Base-by-base conservation (phyloP, 345 rosid species). In the sweet orange (Citrus sinensis) region DNA sequence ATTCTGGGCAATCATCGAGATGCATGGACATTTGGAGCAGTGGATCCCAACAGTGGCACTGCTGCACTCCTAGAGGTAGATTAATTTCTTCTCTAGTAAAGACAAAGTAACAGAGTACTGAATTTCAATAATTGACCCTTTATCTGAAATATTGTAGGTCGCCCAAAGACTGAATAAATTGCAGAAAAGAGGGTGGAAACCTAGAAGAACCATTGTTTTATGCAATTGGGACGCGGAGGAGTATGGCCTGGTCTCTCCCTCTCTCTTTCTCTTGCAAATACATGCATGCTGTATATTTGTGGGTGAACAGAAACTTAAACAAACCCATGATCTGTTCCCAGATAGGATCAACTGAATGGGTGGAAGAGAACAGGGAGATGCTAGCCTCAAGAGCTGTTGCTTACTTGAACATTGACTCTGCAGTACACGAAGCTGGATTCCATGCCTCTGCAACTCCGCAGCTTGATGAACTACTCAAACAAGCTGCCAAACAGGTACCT, bases 171-270 rank as follows among this genome's bases (percentile, higher is more conserved):
- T 92, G 13, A 79, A 71, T 76, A 92, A 91, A 87, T 82, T 92
- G 55, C 89, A 81, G 80, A 81, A 84, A 66, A 76, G 34, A 73
- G 98, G 96, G 46, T 90, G 97, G 98, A 92, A 78, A 84, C 96
- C 98, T 71, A 76, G 94, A 56, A 75, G 93, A 80, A 92, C 98
- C 39, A 90, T 92, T 27, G 25, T 92, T 62, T 76, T 92, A 74
- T 92, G 97, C 85, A 92, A 89, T 63, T 94, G 97, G 98, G 98
- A 92, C 69, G 97, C 97, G 9, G 97, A 94, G 90, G 96, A 94
- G 83, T 92, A 94, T 73, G 92, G 91, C 63, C 82, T 92, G 94
- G 97, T 94, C 72, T 83, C 75, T 86, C 76, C n/a, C 75, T 59
- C 69, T 56, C 70, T 76, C 78, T 64, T 77, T 35, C 51, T 66